Conservation (phyloP, 2,329 filamentous ascomycete genomes). For the Penicillium sp. region DNA sequence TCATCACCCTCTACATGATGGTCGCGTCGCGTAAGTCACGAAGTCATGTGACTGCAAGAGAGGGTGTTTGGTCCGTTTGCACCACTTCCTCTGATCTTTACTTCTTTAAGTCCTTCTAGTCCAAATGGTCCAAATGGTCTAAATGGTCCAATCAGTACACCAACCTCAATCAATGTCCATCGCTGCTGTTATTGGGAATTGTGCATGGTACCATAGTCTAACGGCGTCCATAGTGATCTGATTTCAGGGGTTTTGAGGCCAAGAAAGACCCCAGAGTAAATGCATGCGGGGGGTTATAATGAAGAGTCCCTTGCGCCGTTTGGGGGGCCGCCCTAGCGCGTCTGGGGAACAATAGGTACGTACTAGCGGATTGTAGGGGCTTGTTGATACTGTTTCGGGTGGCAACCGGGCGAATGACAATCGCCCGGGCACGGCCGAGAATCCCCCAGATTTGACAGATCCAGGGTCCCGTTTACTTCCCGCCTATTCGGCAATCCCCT, state of each 20-base stretch:
- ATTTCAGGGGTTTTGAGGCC: background rate
- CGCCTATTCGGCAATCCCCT: background rate
- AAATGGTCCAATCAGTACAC: no score
- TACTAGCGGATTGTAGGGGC: background rate
- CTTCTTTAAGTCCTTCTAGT: no score
- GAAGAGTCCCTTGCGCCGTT: background rate
- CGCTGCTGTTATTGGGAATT: no score
- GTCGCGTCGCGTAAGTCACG: slow-evolving; percentile 8
- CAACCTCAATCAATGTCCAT: no score
- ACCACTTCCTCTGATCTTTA: background rate
- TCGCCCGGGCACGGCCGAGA: background rate
- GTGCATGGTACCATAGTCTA: no score
- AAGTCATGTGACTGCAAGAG: slow-evolving; percentile 10
- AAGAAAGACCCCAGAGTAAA: background rate
- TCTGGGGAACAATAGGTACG: background rate
- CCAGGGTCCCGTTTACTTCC: background rate
- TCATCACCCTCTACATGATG: background rate
- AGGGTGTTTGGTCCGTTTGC: slow-evolving; percentile 11
- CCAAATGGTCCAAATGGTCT: no score
- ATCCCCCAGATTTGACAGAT: slow-evolving; percentile 17
- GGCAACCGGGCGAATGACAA: background rate
- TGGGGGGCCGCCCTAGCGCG: background rate
- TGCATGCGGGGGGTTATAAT: background rate
- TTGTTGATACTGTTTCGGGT: background rate
- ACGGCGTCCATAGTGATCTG: no score